phyloP scores from a whole-genome alignment of 2,329 filamentous ascomycete species.

The Ophiostoma tasmaniense region DNA sequence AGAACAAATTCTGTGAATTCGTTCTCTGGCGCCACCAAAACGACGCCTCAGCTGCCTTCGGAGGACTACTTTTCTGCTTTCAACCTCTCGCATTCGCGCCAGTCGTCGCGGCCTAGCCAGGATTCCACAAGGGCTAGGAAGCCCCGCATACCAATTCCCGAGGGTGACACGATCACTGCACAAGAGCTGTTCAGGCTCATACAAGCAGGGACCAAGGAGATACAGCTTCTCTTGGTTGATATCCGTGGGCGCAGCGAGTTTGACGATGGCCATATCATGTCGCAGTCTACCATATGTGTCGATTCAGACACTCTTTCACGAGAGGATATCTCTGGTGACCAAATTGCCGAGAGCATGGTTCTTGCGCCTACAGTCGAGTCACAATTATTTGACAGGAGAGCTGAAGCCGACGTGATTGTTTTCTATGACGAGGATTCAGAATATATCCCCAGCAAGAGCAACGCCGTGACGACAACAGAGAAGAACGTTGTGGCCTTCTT shows the following conservation, averaged over 20 bases:
- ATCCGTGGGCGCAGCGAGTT: slow-evolving; percentile 72
- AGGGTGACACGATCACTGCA: slow-evolving; percentile 53
- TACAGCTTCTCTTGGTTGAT: slow-evolving; percentile 76
- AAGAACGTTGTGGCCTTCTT: slow-evolving; percentile 62
- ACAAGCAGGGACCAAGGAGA: slow-evolving; percentile 38
- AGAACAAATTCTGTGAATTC: slow-evolving; percentile 48
- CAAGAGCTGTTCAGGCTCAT: slow-evolving; percentile 65
- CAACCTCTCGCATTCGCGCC: slow-evolving; percentile 21
- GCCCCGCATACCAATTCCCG: slow-evolving; percentile 41
- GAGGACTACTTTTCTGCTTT: slow-evolving; percentile 29
- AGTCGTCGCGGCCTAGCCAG: slow-evolving; percentile 17
- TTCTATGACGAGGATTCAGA: slow-evolving; percentile 73
- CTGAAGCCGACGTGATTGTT: slow-evolving; percentile 77
- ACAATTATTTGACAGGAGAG: slow-evolving; percentile 59
- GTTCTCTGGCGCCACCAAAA: slow-evolving; percentile 20
- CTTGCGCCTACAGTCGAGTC: slow-evolving; percentile 68
- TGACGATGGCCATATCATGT: slow-evolving; percentile 82
- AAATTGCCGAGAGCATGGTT: slow-evolving; percentile 60
- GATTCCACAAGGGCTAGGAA: slow-evolving; percentile 27
- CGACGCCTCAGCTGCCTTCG: slow-evolving; percentile 14
- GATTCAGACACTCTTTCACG: slow-evolving; percentile 69
- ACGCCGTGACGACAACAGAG: slow-evolving; percentile 25
- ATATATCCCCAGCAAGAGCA: slow-evolving; percentile 36
- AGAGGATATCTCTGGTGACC: slow-evolving; percentile 53
- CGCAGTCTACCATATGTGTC: slow-evolving; percentile 76